A percentile compares a stretch with the other conserved stretches of the same genome.
Conservation (phyloP, 75 land plant genomes). For the Picea glauca region DNA sequence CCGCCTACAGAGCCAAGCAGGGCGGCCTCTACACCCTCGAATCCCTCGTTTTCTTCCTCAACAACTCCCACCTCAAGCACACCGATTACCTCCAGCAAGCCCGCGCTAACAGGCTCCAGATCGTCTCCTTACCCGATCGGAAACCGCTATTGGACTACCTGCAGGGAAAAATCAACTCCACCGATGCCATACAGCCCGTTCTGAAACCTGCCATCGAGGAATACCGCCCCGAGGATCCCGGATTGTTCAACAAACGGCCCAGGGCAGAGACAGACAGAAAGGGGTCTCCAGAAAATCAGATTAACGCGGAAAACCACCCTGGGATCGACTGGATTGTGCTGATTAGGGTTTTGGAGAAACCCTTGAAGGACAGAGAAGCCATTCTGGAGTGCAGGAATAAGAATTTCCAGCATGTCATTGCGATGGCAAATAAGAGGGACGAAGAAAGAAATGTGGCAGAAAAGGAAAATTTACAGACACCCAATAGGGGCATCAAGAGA, state of each 20-base stretch:
- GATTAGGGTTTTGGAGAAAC: conserved; percentile 63
- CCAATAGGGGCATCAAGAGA: conserved; percentile 45
- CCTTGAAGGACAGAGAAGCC: conserved; percentile 74
- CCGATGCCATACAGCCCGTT: conserved; percentile 67
- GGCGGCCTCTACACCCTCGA: conserved; percentile 55
- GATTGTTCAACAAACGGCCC: conserved; percentile 1
- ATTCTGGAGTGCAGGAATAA: conserved; percentile 63
- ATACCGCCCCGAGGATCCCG: conserved; percentile 33
- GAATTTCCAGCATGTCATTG: conserved; percentile 60
- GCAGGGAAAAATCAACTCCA: conserved; percentile 46
- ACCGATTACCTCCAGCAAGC: conserved; percentile 80
- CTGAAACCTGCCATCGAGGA: conserved; percentile 11
- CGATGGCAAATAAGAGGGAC: conserved; percentile 38
- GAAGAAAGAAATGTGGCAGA: conserved; percentile 60
- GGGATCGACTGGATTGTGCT: conserved; percentile 22
- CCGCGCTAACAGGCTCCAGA: conserved; percentile 48
- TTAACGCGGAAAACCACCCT: background rate
- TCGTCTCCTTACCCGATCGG: conserved; percentile 83
- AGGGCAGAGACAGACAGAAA: background rate
- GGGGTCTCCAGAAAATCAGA: conserved; percentile 6
- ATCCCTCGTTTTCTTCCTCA: conserved; percentile 71
- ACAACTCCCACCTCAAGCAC: conserved; percentile 69
- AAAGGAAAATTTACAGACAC: conserved; percentile 28
- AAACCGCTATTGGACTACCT: conserved; percentile 83
- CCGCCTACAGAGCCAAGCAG: conserved; percentile 76